Evolutionary conservation across 1,284 basidiomycete genomes (phyloP).

Genomic region (Golubevia sp.): DNA sequence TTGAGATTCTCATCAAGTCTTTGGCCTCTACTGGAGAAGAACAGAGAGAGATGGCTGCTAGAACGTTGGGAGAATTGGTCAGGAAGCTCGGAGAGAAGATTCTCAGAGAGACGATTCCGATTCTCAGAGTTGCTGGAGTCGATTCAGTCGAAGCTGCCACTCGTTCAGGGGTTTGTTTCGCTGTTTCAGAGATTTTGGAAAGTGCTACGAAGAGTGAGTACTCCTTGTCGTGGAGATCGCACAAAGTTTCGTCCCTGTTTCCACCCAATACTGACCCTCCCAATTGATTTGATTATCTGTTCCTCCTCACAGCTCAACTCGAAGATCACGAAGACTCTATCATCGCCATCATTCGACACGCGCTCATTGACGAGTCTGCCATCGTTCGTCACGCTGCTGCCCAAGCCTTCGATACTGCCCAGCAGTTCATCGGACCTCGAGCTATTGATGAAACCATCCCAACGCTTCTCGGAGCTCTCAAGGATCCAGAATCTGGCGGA

Average conservation of each 20-base stretch:
- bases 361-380: slow-evolving; percentile 85
- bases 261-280: background rate
- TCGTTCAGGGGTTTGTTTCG: slow-evolving; percentile 85
- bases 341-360: slow-evolving; percentile 79
- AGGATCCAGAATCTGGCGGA: slow-evolving; percentile 76
- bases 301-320: slow-evolving; percentile 68
- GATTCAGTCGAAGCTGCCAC: slow-evolving; percentile 75
- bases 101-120: slow-evolving; percentile 79
- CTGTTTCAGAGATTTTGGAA: slow-evolving; percentile 85
- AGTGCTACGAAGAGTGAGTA: slow-evolving; percentile 72
- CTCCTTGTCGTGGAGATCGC: background rate
- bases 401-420: slow-evolving; percentile 88
- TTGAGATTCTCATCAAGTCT: slow-evolving; percentile 70
- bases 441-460: slow-evolving; percentile 98
- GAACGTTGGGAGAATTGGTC: slow-evolving; percentile 73
- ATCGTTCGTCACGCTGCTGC: slow-evolving; percentile 90
- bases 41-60: slow-evolving; percentile 78
- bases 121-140: slow-evolving; percentile 70
- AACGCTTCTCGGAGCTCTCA: slow-evolving; percentile 85
- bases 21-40: slow-evolving; percentile 80
- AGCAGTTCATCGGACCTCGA: slow-evolving; percentile 84
- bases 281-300: background rate
- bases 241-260: too few relatives aligned
- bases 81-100: slow-evolving; percentile 95
- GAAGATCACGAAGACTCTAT: slow-evolving; percentile 90